phyloP scores from a whole-genome alignment of 108 stramenopile species.

The Phaeodactylum tricornutum region DNA sequence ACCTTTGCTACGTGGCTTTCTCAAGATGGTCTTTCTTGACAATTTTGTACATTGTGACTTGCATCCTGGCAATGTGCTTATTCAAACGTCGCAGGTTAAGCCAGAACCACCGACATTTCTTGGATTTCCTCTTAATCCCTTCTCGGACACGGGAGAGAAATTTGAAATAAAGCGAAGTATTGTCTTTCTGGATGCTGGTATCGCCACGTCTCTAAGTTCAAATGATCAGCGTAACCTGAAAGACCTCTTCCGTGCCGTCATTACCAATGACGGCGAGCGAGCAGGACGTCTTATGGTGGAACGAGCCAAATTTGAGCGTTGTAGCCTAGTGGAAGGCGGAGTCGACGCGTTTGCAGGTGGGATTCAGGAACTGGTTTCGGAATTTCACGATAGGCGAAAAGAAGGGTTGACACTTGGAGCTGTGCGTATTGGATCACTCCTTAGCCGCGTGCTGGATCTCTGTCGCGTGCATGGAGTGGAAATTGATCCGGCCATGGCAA shows the following conservation, averaged over 20 bases:
- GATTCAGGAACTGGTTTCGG: conserved; percentile 62
- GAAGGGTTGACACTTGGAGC: conserved; percentile 79
- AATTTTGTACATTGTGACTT: conserved; percentile 56
- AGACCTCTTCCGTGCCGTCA: conserved; percentile 78
- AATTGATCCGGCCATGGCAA: conserved; percentile 86
- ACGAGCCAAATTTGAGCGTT: conserved; percentile 75
- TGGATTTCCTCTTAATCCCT: not conserved
- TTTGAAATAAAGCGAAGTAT: conserved; percentile 30
- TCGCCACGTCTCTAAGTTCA: conserved; percentile 52
- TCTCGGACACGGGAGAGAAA: not conserved
- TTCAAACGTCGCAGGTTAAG: not conserved
- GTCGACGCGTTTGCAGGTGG: conserved; percentile 73
- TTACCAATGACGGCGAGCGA: conserved; percentile 69
- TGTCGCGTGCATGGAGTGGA: conserved; percentile 80
- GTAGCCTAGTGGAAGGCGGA: conserved; percentile 67
- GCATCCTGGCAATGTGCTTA: conserved; percentile 49
- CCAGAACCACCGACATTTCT: not conserved
- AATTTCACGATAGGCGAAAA: conserved; percentile 75
- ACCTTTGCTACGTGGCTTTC: conserved; percentile 69
- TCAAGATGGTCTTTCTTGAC: conserved; percentile 79
- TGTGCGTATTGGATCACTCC: conserved; percentile 67
- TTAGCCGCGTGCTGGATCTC: conserved; percentile 67
- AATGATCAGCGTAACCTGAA: conserved; percentile 64
- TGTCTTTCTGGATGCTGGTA: conserved; percentile 84
- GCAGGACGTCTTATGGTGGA: conserved; percentile 86